Conservation (phyloP, 106 monocot species). For the Allium fistulosum region DNA sequence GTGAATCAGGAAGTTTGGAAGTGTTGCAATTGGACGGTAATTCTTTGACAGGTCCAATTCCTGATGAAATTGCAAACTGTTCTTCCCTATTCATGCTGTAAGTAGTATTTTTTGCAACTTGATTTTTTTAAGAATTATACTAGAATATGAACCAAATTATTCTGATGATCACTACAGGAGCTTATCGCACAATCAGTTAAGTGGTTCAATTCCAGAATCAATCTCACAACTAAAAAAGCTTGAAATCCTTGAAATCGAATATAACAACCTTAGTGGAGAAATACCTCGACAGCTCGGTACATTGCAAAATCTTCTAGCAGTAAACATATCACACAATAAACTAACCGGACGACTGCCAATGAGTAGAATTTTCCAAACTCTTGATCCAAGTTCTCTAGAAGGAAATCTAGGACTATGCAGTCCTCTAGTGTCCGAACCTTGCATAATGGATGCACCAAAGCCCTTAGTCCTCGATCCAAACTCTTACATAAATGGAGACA, state of each 20-base stretch:
- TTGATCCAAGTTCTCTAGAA: slow-evolving; percentile 28
- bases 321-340: slow-evolving; percentile 72
- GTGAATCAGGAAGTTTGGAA: slow-evolving; percentile 10
- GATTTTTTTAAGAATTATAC: background rate
- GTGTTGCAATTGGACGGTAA: slow-evolving; percentile 21
- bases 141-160: slow-evolving; percentile 6
- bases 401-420: slow-evolving; percentile 56
- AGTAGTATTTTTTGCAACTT: background rate
- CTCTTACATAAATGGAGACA: slow-evolving; percentile 11
- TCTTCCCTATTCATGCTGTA: slow-evolving; percentile 23
- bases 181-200: slow-evolving; percentile 19
- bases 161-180: slow-evolving; percentile 7
- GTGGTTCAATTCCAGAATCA: slow-evolving; percentile 14
- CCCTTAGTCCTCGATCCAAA: slow-evolving; percentile 59
- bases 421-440: slow-evolving; percentile 42
- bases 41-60: slow-evolving; percentile 8
- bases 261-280: slow-evolving; percentile 71
- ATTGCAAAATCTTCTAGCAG: slow-evolving; percentile 17
- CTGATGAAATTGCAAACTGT: slow-evolving; percentile 17
- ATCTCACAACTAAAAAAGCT: slow-evolving; percentile 48
- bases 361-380: slow-evolving; percentile 52
- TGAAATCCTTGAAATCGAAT: slow-evolving; percentile 79
- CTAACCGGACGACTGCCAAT: slow-evolving; percentile 79
- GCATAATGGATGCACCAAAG: slow-evolving; percentile 44
- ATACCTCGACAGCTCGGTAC: slow-evolving; percentile 66